Conservation (phyloP, 2,329 filamentous ascomycete genomes). For the Colletotrichum paranaense region DNA sequence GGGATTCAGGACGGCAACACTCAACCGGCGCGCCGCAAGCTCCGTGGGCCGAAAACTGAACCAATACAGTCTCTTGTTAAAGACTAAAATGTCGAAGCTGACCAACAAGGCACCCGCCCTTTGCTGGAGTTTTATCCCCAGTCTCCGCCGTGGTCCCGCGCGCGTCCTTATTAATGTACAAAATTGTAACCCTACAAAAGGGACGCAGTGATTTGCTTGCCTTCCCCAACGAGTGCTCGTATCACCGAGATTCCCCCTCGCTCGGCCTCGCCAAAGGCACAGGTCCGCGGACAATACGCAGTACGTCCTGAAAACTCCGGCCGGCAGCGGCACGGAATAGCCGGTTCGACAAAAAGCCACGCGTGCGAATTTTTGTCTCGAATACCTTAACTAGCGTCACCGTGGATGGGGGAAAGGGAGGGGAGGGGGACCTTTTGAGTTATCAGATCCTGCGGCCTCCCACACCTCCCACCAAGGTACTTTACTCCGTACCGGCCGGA, state of each 20-base stretch:
- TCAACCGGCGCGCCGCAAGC: neutral
- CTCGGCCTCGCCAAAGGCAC: slow-evolving; percentile 6
- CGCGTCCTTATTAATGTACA: slow-evolving; percentile 22
- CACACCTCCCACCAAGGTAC: no score
- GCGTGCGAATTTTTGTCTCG: slow-evolving; percentile 10
- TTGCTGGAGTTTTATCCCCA: no score
- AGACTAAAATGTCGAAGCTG: neutral
- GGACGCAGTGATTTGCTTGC: neutral
- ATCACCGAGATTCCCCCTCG: slow-evolving; percentile 14
- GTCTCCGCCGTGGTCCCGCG: slow-evolving; percentile 6
- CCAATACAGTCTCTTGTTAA: slow-evolving; percentile 25
- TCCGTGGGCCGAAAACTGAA: neutral
- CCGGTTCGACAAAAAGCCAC: slow-evolving; percentile 5
- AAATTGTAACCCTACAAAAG: neutral
- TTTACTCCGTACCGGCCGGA: neutral
- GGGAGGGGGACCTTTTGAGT: neutral
- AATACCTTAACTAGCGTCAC: slow-evolving; percentile 5
- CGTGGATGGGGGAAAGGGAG: neutral
- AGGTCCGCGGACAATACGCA: neutral
- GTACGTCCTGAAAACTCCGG: no score
- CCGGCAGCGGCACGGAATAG: neutral
- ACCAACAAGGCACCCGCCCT: neutral
- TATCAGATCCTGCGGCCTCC: slow-evolving; percentile 20
- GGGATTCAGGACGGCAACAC: neutral
- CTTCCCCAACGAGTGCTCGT: neutral